A percentile compares a stretch with the other conserved stretches of the same genome.
These are phyloP conservation scores for Colletotrichum orchidophilum DNA, from an alignment of 2,329 filamentous ascomycete species.

Conservation along the genomic window DNA sequence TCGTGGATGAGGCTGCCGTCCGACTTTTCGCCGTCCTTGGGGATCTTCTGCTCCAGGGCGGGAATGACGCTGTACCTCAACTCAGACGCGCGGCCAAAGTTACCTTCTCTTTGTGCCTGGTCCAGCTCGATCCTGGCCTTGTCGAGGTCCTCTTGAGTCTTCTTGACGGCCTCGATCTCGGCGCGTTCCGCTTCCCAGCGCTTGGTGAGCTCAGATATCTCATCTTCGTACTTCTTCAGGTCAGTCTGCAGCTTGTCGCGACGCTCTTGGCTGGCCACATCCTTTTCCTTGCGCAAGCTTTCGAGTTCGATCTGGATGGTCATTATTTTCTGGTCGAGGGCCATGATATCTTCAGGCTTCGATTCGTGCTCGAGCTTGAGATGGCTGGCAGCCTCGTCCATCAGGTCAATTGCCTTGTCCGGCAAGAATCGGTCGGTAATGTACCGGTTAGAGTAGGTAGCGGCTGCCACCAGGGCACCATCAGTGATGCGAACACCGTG, in stretches of 20 bases:
- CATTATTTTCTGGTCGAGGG: constrained; percentile 93
- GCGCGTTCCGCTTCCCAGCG: constrained; percentile 91
- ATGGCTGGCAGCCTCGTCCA: constrained; percentile 94
- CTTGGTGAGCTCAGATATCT: constrained; percentile 77
- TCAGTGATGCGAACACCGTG: constrained; percentile 97
- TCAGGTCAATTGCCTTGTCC: constrained; percentile 96
- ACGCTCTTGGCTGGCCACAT: constrained; percentile 87
- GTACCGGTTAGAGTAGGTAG: constrained; percentile 92
- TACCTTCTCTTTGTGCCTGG: constrained; percentile 84
- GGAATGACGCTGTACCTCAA: constrained; percentile 90
- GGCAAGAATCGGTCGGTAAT: constrained; percentile 96
- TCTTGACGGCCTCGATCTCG: constrained; percentile 89
- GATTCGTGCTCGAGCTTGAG: constrained; percentile 94
- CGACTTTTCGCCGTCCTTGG: constrained; percentile 71
- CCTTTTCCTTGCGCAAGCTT: constrained; percentile 91
- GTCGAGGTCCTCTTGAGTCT: constrained; percentile 88
- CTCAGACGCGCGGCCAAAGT: constrained; percentile 91
- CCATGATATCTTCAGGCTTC: constrained; percentile 93
- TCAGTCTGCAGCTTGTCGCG: constrained; percentile 85
- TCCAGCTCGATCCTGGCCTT: constrained; percentile 86
- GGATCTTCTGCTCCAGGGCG: constrained; percentile 79
- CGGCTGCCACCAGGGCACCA: constrained; percentile 88
- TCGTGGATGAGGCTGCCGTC: constrained; percentile 82
- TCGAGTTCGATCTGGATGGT: constrained; percentile 97
- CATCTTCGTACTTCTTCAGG: constrained; percentile 79